A percentile compares a stretch with the other conserved stretches of the same genome.
phyloP scores from a whole-genome alignment of 2,329 filamentous ascomycete species.

The Aspergillus sp. region DNA sequence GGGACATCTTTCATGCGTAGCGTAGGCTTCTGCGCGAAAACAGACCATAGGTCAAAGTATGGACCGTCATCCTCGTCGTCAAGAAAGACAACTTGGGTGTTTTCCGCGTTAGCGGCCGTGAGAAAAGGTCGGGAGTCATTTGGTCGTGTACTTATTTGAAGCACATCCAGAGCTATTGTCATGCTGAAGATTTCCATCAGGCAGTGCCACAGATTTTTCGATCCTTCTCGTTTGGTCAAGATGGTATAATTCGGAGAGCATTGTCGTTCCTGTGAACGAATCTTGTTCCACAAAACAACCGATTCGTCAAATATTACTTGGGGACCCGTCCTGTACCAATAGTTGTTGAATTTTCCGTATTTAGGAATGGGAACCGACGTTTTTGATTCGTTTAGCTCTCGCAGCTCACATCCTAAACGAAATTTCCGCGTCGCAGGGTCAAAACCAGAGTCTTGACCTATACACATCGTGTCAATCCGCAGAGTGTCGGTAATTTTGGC shows the following conservation, averaged over 20 bases:
- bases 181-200: constrained; percentile 29
- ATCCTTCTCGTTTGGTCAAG: constrained; percentile 28
- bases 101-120: constrained; percentile 5
- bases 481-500: constrained; percentile 5
- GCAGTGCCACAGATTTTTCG: constrained; percentile 26
- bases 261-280: not conserved
- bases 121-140: constrained; percentile 11
- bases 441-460: constrained; percentile 10
- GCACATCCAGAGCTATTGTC: constrained; percentile 24
- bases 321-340: constrained; percentile 26
- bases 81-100: constrained; percentile 28
- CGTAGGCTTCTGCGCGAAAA: constrained; percentile 24
- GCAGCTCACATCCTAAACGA: constrained; percentile 12
- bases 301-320: constrained; percentile 12
- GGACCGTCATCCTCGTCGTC: constrained; percentile 27
- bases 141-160: constrained; percentile 17
- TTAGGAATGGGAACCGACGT: constrained; percentile 1
- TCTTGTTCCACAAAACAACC: constrained; percentile 6
- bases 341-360: constrained; percentile 11
- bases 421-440: constrained; percentile 10
- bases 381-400: not conserved
- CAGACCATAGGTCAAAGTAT: constrained; percentile 31
- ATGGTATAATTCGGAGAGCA: constrained; percentile 12
- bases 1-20: constrained; percentile 19
- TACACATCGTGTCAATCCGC: constrained; percentile 18